Percentiles rank a stretch among this genome's conserved stretches.
Conservation (phyloP, 2,329 filamentous ascomycete genomes). For the Plenodomus biglobosus region DNA sequence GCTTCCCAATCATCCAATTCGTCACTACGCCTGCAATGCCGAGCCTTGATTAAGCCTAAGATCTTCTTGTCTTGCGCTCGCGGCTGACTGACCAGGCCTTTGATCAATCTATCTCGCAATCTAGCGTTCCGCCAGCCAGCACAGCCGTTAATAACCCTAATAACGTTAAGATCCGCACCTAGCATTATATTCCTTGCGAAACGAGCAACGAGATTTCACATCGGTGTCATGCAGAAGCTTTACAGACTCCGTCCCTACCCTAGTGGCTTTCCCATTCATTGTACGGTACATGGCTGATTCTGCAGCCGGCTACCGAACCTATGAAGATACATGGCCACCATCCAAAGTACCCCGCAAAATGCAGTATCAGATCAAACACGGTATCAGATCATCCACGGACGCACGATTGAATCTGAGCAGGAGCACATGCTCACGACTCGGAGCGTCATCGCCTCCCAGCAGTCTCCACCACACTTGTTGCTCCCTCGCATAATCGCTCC, state of each 20-base stretch:
- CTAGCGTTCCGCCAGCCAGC: conserved; percentile 9
- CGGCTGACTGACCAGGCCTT: conserved; percentile 15
- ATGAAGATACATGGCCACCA: neutral
- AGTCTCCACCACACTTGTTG: neutral
- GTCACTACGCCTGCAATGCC: conserved; percentile 14
- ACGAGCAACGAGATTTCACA: conserved; percentile 4
- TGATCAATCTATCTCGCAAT: conserved; percentile 25
- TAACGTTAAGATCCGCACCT: conserved; percentile 31
- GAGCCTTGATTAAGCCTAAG: conserved; percentile 40
- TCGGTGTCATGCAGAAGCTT: neutral
- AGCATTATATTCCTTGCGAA: conserved; percentile 19
- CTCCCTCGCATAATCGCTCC: neutral
- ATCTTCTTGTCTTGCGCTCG: conserved; percentile 29
- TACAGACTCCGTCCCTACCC: too few species aligned
- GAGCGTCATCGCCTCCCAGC: neutral
- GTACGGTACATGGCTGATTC: neutral
- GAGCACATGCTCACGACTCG: neutral
- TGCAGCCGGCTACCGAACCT: conserved; percentile 7
- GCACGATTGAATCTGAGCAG: neutral
- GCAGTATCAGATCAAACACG: neutral
- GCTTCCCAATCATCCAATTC: conserved; percentile 28
- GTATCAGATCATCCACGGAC: conserved; percentile 1
- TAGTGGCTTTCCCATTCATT: too few species aligned
- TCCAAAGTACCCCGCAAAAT: conserved; percentile 10
- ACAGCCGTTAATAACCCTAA: conserved; percentile 32